Base-by-base conservation (phyloP, 306 rosid species). In the Rosa rugosa region DNA sequence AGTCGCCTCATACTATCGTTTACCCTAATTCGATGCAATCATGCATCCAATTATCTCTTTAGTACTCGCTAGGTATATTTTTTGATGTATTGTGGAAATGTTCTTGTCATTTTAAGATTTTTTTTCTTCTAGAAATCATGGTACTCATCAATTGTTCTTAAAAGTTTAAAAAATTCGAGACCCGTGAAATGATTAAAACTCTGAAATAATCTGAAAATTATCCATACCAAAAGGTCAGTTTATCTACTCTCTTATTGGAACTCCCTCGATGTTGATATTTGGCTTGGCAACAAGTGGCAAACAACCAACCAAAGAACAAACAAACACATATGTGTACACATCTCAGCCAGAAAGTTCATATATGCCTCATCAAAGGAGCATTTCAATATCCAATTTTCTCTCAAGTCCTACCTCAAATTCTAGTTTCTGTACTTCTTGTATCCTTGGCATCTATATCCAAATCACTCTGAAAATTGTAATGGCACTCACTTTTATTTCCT, bases 401-500 rank as follows among this genome's bases (percentile, higher is more conserved):
- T 41, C 12, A 42, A 46, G 14, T 14, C 56, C 25, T 64, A 16
- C 70, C 73, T 63, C 66, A 56, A 53, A 38, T 13, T 68, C 64
- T 67, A 3, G 13, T 57, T 60, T 31, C 31, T 51, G 0, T 54
- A 41, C 25, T 72, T 11, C 22, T 69, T 62, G 68, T 45, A 20
- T 22, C 64, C 44, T 44, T n/a, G 40, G 38, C 22, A 77, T 5
- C 63, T 36, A 47, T 45, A 44, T 9, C 34, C 11, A 60, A 8
- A 25, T 9, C 16, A 23, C 57, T 67, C 20, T 17, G 47, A 36
- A 36, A 17, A 3, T 8, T 18, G 69, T 23, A 59, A 91, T 94
- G 97, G 90, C 93, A 14, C 80, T 90, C 50, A 80, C 84, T 85
- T 86, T 88, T 7, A 17, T 87, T 23, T 85, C 90, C 56, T 83